These are phyloP conservation scores for Aspergillus alliaceus DNA, from an alignment of 2,329 filamentous ascomycete species.

Conservation along the genomic window DNA sequence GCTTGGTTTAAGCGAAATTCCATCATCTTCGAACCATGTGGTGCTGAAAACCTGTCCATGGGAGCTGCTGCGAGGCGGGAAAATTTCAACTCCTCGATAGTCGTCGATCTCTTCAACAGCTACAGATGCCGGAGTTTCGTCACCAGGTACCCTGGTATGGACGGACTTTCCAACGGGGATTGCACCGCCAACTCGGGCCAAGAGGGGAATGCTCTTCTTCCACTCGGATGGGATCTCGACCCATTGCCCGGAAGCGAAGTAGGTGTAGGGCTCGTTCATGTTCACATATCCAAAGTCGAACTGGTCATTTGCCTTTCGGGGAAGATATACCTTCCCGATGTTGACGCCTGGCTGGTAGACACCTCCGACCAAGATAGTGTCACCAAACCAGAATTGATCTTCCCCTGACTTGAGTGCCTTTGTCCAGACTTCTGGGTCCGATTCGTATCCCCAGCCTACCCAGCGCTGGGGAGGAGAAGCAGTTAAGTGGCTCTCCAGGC, in stretches of 20 bases:
- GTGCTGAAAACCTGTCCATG: slow-evolving; percentile 40
- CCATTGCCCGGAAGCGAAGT: slow-evolving; percentile 57
- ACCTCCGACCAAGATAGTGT: slow-evolving; percentile 64
- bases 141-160: slow-evolving; percentile 54
- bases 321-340: slow-evolving; percentile 62
- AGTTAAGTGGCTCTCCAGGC: slow-evolving; percentile 60
- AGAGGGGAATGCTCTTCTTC: slow-evolving; percentile 55
- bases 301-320: slow-evolving; percentile 43
- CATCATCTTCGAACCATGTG: slow-evolving; percentile 60
- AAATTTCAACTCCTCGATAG: slow-evolving; percentile 58
- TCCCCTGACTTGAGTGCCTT: slow-evolving; percentile 62
- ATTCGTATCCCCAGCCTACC: slow-evolving; percentile 72
- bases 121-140: slow-evolving; percentile 47
- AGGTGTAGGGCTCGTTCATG: slow-evolving; percentile 60
- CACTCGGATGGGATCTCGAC: slow-evolving; percentile 52
- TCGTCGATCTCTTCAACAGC: slow-evolving; percentile 49
- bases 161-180: slow-evolving; percentile 54
- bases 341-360: slow-evolving; percentile 63
- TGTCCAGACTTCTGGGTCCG: slow-evolving; percentile 66
- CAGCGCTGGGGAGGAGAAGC: slow-evolving; percentile 68
- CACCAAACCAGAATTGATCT: slow-evolving; percentile 72
- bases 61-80: slow-evolving; percentile 49
- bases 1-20: slow-evolving; percentile 47
- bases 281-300: slow-evolving; percentile 62
- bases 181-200: slow-evolving; percentile 56